A percentile compares a stretch with the other conserved stretches of the same genome.
phyloP scores from a whole-genome alignment of 2,329 filamentous ascomycete genomes.

The Sarocladium strictum region DNA sequence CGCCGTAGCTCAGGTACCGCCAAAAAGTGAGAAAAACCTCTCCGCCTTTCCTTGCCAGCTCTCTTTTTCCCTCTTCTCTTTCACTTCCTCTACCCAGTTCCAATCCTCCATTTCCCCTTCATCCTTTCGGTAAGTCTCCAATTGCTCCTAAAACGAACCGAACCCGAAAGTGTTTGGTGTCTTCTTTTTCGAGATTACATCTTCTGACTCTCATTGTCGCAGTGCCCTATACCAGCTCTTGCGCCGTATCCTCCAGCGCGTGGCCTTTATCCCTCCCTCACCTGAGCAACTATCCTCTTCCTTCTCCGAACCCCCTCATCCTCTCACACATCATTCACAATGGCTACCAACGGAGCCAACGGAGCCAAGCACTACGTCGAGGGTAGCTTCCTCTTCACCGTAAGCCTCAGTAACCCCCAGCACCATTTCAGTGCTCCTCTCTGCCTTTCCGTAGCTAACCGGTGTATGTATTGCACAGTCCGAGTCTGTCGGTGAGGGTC shows the following conservation, averaged over 20 bases:
- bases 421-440: constrained; percentile 6
- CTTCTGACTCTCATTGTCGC: not conserved
- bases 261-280: not conserved
- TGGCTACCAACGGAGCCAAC: constrained; percentile 43
- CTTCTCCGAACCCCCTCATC: not conserved
- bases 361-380: constrained; percentile 47
- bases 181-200: not conserved
- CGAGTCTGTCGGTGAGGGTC: constrained; percentile 83
- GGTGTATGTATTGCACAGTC: constrained; percentile 42
- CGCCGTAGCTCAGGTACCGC: not conserved
- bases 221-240: not conserved
- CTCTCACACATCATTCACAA: constrained; percentile 36
- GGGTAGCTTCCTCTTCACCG: constrained; percentile 80
- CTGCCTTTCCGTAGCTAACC: constrained; percentile 18
- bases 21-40: constrained; percentile 9
- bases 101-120: not conserved
- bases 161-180: not conserved
- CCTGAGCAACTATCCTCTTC: not conserved
- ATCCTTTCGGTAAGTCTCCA: constrained; percentile 2
- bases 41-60: constrained; percentile 7
- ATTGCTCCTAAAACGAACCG: not conserved
- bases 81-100: not conserved
- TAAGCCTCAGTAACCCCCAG: constrained; percentile 28
- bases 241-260: constrained; percentile 1
- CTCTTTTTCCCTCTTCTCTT: not conserved